Percentiles rank a stretch among this genome's conserved stretches.
Conservation (phyloP, 768 basidiomycete genomes). For the Lanmaoa pseudosensibilis region DNA sequence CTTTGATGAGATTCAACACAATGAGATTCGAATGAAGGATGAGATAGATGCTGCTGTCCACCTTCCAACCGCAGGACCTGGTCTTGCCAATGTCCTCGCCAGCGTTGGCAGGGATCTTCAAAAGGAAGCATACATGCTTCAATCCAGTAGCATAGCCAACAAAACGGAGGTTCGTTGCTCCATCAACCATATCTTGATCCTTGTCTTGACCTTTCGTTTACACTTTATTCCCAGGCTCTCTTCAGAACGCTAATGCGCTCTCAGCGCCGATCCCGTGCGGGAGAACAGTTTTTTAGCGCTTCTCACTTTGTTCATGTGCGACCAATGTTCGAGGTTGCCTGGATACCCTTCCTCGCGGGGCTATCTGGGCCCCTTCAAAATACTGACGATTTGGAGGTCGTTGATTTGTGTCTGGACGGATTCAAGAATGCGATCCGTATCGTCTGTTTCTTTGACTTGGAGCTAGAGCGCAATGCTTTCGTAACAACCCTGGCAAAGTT, state of each 20-base stretch:
- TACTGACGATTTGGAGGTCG: slow-evolving; percentile 89
- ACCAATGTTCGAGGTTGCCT: slow-evolving; percentile 99
- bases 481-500: slow-evolving; percentile 96
- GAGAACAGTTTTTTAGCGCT: slow-evolving; percentile 93
- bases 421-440: slow-evolving; percentile 97
- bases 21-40: slow-evolving; percentile 99
- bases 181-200: background rate
- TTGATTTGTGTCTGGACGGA: slow-evolving; percentile 90
- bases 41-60: slow-evolving; percentile 67
- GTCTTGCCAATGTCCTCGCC: slow-evolving; percentile 78
- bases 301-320: slow-evolving; percentile 95
- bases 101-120: slow-evolving; percentile 93
- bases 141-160: slow-evolving; percentile 93
- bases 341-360: slow-evolving; percentile 97
- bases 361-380: slow-evolving; percentile 93
- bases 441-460: slow-evolving; percentile 95
- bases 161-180: slow-evolving; percentile 79
- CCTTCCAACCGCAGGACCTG: slow-evolving; percentile 54
- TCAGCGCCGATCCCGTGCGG: slow-evolving; percentile 77
- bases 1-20: slow-evolving; percentile 86
- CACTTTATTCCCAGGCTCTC: slow-evolving; percentile 58
- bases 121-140: slow-evolving; percentile 92
- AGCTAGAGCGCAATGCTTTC: slow-evolving; percentile 97
- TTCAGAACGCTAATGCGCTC: slow-evolving; percentile 91
- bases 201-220: background rate